phyloP scores from a whole-genome alignment of 345 rosid genomes.

The Linum tenue region DNA sequence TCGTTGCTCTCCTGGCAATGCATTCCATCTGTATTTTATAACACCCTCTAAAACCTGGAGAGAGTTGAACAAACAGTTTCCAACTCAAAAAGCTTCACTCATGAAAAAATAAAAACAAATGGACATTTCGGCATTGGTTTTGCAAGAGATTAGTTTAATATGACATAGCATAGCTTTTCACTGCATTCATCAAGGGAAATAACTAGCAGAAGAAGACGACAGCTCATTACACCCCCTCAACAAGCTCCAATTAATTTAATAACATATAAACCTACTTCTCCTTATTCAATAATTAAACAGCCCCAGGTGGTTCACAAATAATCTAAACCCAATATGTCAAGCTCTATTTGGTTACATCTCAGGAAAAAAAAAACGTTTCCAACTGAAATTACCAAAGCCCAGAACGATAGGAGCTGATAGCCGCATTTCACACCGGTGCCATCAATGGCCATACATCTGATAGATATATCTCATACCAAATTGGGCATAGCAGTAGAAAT shows the following conservation, averaged over 20 bases:
- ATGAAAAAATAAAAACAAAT: too few species aligned
- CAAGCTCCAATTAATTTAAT: too few species aligned
- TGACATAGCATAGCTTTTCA: too few species aligned
- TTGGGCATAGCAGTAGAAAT: neutral
- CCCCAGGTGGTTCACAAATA: neutral
- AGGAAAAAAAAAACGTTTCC: too few species aligned
- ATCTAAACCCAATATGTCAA: neutral
- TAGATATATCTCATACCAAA: neutral
- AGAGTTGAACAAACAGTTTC: conserved; percentile 11
- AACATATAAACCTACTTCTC: too few species aligned
- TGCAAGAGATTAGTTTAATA: too few species aligned
- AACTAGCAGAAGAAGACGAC: too few species aligned
- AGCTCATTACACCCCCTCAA: too few species aligned
- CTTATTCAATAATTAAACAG: too few species aligned
- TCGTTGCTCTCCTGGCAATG: conserved; percentile 83
- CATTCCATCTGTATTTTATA: conserved; percentile 97
- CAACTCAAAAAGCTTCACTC: neutral
- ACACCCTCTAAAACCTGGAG: conserved; percentile 93
- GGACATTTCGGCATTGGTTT: too few species aligned
- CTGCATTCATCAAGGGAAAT: too few species aligned
- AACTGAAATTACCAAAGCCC: neutral
- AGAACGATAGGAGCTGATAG: neutral
- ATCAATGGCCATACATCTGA: neutral
- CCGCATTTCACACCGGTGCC: neutral
- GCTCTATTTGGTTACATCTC: neutral